phyloP scores from a whole-genome alignment of 208 protist species.

The Leishmania arabica region DNA sequence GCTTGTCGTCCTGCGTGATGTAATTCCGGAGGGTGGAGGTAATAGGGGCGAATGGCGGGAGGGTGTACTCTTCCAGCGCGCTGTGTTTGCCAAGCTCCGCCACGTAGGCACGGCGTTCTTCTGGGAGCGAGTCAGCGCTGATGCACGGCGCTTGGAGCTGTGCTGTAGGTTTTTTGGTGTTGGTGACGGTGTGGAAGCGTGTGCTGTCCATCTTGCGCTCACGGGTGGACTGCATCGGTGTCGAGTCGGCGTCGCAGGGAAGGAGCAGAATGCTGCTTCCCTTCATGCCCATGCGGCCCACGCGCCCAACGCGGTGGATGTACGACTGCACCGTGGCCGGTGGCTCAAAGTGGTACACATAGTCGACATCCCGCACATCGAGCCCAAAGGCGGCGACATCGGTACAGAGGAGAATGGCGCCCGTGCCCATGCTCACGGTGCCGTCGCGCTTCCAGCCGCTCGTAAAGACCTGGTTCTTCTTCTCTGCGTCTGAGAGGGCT shows the following conservation, averaged over 20 bases:
- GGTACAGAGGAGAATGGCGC: slow-evolving; percentile 89
- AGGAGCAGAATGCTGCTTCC: slow-evolving; percentile 86
- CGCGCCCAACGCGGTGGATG: slow-evolving; percentile 90
- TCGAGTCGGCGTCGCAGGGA: slow-evolving; percentile 44
- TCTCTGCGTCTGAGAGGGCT: slow-evolving; percentile 57
- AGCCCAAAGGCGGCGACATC: slow-evolving; percentile 90
- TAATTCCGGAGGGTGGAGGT: slow-evolving; percentile 74
- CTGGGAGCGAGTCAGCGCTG: slow-evolving; percentile 33
- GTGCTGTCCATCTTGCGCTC: slow-evolving; percentile 73
- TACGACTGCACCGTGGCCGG: slow-evolving; percentile 80
- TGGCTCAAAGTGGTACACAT: slow-evolving; percentile 92
- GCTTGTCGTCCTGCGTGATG: slow-evolving; percentile 60
- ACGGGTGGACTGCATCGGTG: slow-evolving; percentile 25
- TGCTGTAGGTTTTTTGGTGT: slow-evolving; percentile 67
- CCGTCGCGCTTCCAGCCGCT: slow-evolving; percentile 84
- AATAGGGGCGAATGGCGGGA: slow-evolving; percentile 83
- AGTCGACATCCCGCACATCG: slow-evolving; percentile 92
- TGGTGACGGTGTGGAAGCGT: slow-evolving; percentile 79
- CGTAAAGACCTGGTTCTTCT: slow-evolving; percentile 76
- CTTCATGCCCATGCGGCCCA: slow-evolving; percentile 89
- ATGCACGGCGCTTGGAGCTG: slow-evolving; percentile 51
- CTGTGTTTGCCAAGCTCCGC: slow-evolving; percentile 49
- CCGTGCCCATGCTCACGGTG: slow-evolving; percentile 56
- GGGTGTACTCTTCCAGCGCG: slow-evolving; percentile 54
- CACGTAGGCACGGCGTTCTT: slow-evolving; percentile 54